A percentile compares a stretch with the other conserved stretches of the same genome.
Conservation (phyloP, 495 filamentous ascomycete species). For the Annulohypoxylon stygium region DNA sequence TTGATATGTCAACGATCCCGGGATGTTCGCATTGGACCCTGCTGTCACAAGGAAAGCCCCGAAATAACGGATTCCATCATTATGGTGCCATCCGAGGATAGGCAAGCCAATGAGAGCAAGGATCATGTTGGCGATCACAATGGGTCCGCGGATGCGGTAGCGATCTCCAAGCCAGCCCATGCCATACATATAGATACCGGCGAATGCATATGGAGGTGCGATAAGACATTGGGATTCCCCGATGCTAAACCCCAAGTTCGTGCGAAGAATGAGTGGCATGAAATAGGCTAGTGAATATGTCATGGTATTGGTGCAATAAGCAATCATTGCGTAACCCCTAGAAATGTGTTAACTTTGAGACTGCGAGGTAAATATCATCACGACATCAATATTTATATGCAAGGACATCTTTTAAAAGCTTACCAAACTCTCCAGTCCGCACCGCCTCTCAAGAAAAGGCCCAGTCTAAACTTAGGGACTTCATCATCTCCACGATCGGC, state of each 20-base stretch:
- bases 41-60: constrained; percentile 71
- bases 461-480: constrained; percentile 62
- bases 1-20: constrained; percentile 64
- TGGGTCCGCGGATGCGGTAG: constrained; percentile 65
- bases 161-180: constrained; percentile 67
- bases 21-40: constrained; percentile 69
- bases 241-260: constrained; percentile 67
- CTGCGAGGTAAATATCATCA: background rate
- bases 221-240: constrained; percentile 69
- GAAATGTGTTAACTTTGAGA: constrained; percentile 36
- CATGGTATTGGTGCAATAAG: constrained; percentile 67
- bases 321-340: constrained; percentile 64
- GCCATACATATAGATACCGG: constrained; percentile 68
- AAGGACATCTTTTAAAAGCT: constrained; percentile 30
- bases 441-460: constrained; percentile 61
- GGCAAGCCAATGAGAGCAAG: constrained; percentile 58
- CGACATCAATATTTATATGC: background rate
- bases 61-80: constrained; percentile 66
- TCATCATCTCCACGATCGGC: constrained; percentile 67
- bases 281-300: constrained; percentile 75
- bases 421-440: constrained; percentile 69
- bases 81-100: constrained; percentile 64
- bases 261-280: constrained; percentile 71
- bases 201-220: constrained; percentile 71
- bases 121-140: constrained; percentile 66